Conservation (phyloP, 306 rosid species). For the Rosa lucieae region DNA sequence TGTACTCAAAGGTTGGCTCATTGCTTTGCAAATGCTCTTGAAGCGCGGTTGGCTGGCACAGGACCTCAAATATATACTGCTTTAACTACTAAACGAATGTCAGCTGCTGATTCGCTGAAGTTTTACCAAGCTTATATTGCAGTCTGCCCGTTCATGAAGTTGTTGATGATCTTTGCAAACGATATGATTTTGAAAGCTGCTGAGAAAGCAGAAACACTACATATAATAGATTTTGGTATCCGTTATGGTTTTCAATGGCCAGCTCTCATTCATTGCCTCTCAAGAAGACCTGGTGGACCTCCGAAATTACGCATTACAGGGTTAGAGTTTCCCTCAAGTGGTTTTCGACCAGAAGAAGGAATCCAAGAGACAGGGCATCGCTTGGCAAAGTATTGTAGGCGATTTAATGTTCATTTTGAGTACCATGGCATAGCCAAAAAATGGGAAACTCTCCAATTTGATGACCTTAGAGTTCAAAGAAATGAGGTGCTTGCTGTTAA, state of each 20-base stretch:
- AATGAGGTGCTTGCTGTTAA: constrained; percentile 53
- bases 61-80: constrained; percentile 48
- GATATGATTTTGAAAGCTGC: constrained; percentile 43
- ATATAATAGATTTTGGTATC: constrained; percentile 81
- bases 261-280: constrained; percentile 54
- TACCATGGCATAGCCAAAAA: constrained; percentile 57
- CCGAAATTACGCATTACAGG: constrained; percentile 66
- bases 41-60: constrained; percentile 64
- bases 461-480: constrained; percentile 47
- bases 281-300: constrained; percentile 62
- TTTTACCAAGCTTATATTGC: constrained; percentile 47
- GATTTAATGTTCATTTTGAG: constrained; percentile 42
- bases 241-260: constrained; percentile 89
- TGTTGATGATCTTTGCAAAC: constrained; percentile 57
- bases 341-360: constrained; percentile 38
- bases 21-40: constrained; percentile 59
- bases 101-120: constrained; percentile 54
- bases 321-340: constrained; percentile 40
- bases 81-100: constrained; percentile 33
- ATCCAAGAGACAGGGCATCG: constrained; percentile 43
- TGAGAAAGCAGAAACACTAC: constrained; percentile 54
- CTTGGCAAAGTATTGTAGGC: constrained; percentile 36
- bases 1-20: constrained; percentile 66
- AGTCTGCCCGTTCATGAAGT: constrained; percentile 61
- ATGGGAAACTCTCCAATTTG: constrained; percentile 50